Evolutionary conservation across 768 basidiomycete species (phyloP).

Genomic region (Suillus luteus): DNA sequence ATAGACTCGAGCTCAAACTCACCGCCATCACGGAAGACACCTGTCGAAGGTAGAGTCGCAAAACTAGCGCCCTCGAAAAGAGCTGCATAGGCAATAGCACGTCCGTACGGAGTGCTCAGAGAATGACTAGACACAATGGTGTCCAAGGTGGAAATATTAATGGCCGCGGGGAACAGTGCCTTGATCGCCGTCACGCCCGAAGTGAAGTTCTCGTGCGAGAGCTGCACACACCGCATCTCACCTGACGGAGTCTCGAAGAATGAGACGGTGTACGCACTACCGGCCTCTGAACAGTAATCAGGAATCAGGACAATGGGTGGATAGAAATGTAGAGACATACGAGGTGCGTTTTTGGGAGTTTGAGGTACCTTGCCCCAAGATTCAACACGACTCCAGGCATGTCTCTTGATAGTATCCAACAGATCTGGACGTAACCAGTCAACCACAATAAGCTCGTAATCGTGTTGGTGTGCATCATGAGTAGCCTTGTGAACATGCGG

Average conservation of each 20-base stretch:
- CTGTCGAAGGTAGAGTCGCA: constrained; percentile 60
- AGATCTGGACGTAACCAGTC: too few relatives aligned
- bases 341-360: constrained; percentile 47
- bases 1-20: constrained; percentile 15
- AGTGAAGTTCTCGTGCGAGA: constrained; percentile 85
- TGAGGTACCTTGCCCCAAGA: constrained; percentile 55
- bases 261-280: constrained; percentile 67
- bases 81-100: constrained; percentile 79
- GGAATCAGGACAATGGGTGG: background rate
- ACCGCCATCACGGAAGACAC: constrained; percentile 47
- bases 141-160: constrained; percentile 68
- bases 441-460: constrained; percentile 68
- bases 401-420: too few relatives aligned
- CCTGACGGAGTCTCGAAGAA: constrained; percentile 59
- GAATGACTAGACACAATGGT: constrained; percentile 76
- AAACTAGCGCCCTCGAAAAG: constrained; percentile 75
- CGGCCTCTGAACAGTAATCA: constrained; percentile 30
- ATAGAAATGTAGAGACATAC: constrained; percentile 41
- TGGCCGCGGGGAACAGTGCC: constrained; percentile 72
- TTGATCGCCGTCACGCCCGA: constrained; percentile 85
- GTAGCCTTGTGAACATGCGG: constrained; percentile 71
- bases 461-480: constrained; percentile 56
- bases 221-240: constrained; percentile 57
- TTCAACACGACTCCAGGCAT: constrained; percentile 75
- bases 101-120: constrained; percentile 75